Evolutionary conservation across 176 grass and related monocot genomes (phyloP).

Genomic region (Secale cereale): DNA sequence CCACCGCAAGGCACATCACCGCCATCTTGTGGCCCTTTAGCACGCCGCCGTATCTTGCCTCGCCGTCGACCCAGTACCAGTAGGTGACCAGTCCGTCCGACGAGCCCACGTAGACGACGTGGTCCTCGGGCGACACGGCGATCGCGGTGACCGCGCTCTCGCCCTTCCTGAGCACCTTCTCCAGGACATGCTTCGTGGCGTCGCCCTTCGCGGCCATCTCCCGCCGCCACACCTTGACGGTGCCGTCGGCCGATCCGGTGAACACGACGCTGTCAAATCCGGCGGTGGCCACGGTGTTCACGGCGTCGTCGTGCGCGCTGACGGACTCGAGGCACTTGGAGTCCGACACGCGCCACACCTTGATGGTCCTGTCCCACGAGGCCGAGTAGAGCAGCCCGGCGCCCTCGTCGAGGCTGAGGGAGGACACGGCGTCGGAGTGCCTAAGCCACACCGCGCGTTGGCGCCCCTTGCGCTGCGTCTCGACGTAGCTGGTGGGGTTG

Average conservation of each 20-base stretch:
- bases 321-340: conserved; percentile 6
- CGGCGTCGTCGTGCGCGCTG: background rate
- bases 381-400: conserved; percentile 4
- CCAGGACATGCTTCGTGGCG: conserved; percentile 36
- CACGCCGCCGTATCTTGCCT: background rate
- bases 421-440: background rate
- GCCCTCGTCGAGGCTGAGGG: background rate
- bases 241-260: conserved; percentile 83
- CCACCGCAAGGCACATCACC: conserved; percentile 59
- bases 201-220: background rate
- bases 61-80: conserved; percentile 36
- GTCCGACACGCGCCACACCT: conserved; percentile 17
- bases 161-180: conserved; percentile 39
- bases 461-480: conserved; percentile 15
- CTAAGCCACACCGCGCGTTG: background rate
- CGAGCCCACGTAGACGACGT: conserved; percentile 57
- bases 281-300: background rate
- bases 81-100: conserved; percentile 60
- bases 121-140: conserved; percentile 24
- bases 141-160: conserved; percentile 68
- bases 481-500: conserved; percentile 47
- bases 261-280: conserved; percentile 52
- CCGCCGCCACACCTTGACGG: conserved; percentile 76
- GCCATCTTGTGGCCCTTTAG: conserved; percentile 39
- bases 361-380: conserved; percentile 9